phyloP scores from a whole-genome alignment of 345 rosid genomes.

The Salix caprea region DNA sequence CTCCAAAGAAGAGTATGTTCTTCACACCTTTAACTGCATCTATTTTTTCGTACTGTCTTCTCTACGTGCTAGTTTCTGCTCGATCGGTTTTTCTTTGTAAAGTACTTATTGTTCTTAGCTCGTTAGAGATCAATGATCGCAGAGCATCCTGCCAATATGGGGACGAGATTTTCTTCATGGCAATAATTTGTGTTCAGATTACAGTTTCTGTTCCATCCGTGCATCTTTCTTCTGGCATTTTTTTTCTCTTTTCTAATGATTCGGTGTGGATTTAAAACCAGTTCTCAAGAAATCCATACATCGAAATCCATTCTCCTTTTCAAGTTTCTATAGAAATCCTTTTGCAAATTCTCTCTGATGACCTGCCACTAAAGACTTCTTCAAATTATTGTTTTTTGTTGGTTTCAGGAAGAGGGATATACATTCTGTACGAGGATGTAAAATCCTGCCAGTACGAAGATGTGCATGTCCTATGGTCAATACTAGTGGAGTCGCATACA shows the following conservation, averaged over 20 bases:
- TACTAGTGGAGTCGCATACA: constrained; percentile 72
- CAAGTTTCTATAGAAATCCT: neutral
- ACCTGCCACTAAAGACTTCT: neutral
- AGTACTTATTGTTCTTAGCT: neutral
- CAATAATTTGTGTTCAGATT: neutral
- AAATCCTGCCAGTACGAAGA: constrained; percentile 87
- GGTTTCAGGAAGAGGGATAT: constrained; percentile 69
- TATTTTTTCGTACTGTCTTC: neutral
- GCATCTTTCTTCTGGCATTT: neutral
- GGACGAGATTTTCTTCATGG: neutral
- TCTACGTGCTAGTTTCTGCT: neutral
- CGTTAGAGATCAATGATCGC: neutral
- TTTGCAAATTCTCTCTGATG: neutral
- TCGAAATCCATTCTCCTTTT: neutral
- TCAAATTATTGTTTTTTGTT: too few species aligned
- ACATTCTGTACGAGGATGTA: constrained; percentile 83
- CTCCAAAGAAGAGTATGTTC: constrained; percentile 65
- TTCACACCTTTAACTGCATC: neutral
- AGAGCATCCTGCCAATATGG: neutral
- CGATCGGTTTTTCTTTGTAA: neutral
- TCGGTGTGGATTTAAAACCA: neutral
- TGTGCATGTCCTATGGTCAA: constrained; percentile 88
- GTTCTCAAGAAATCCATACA: neutral
- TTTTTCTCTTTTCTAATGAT: neutral
- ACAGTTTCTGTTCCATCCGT: neutral